Conservation (phyloP, 257 asterid genomes). For the Linaria vulgaris region DNA sequence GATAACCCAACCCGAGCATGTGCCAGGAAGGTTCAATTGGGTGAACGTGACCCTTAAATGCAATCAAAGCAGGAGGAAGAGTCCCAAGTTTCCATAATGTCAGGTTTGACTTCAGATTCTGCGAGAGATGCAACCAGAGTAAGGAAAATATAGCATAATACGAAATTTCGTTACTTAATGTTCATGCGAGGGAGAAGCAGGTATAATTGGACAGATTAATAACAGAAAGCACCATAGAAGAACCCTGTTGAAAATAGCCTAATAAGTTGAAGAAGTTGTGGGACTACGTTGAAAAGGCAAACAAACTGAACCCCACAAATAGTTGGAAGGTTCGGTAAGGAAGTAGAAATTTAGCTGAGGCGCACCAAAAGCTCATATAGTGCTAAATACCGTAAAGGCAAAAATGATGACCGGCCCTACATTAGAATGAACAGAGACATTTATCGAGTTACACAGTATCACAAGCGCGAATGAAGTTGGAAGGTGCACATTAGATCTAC, state of each 20-base stretch:
- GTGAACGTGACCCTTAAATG: slow-evolving; percentile 76
- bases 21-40: slow-evolving; percentile 94
- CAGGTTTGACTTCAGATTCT: slow-evolving; percentile 89
- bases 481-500: slow-evolving; percentile 5
- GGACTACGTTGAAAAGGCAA: slow-evolving; percentile 1
- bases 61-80: slow-evolving; percentile 90
- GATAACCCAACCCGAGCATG: slow-evolving; percentile 96
- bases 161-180: not conserved
- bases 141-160: slow-evolving; percentile 19
- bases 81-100: slow-evolving; percentile 96
- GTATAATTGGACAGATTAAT: slow-evolving; percentile 7
- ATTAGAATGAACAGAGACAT: not conserved
- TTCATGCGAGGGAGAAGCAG: not conserved
- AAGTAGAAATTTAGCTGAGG: not conserved
- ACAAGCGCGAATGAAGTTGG: slow-evolving; percentile 1
- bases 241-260: not conserved
- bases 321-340: slow-evolving; percentile 6
- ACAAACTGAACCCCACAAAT: not conserved
- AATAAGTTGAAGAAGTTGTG: slow-evolving; percentile 15
- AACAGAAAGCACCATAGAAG: not conserved
- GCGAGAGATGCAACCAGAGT: slow-evolving; percentile 25
- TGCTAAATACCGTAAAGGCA: not conserved
- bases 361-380: not conserved
- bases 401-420: not conserved
- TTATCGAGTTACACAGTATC: slow-evolving; percentile 7